Conservation (phyloP, 2,329 filamentous ascomycete genomes). For the Tolypocladium ophioglossoides region DNA sequence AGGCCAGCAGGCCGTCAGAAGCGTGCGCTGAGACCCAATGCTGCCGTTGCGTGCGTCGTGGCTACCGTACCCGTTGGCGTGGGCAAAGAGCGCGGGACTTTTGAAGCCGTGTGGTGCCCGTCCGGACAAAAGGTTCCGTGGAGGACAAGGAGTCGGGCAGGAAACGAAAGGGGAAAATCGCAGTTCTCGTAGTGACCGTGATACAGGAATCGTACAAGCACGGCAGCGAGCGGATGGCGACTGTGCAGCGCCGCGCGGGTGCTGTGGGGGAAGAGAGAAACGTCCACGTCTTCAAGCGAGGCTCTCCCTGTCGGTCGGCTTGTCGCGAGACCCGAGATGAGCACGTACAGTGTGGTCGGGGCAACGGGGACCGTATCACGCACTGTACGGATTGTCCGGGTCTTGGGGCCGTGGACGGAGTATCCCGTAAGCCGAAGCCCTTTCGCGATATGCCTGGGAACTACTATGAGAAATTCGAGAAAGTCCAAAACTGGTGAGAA, state of each 20-base stretch:
- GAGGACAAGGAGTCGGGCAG: background rate
- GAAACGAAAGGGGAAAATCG: background rate
- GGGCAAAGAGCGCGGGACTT: background rate
- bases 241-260: background rate
- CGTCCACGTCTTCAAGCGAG: background rate
- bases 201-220: background rate
- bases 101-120: background rate
- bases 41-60: background rate
- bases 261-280: background rate
- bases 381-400: background rate
- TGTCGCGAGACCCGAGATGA: background rate
- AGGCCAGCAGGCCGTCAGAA: too few relatives aligned
- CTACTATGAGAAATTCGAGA: too few relatives aligned
- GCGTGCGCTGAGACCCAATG: background rate
- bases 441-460: too few relatives aligned
- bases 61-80: background rate
- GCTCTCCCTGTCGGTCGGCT: background rate
- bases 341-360: background rate
- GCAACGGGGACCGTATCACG: accelerated
- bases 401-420: too few relatives aligned
- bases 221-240: background rate
- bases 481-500: too few relatives aligned
- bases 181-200: too few relatives aligned
- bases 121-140: background rate
- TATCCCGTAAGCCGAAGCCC: too few relatives aligned